These are phyloP conservation scores for Ascochyta pisi DNA, from an alignment of 2,329 filamentous ascomycete species.

Conservation along the genomic window DNA sequence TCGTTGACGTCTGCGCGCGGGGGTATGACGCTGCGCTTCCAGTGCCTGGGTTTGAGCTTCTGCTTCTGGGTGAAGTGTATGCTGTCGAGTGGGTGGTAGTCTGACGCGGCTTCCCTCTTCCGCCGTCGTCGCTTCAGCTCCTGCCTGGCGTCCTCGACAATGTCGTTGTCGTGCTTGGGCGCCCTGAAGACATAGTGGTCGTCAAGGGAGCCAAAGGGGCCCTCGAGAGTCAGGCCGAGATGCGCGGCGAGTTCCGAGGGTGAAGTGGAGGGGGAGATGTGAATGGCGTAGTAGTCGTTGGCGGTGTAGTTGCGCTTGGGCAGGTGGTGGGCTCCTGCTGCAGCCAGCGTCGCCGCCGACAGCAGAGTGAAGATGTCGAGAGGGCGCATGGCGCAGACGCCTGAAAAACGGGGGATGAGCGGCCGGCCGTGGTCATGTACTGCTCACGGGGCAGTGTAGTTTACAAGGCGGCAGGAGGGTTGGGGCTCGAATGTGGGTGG, in stretches of 20 bases:
- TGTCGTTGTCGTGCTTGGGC: slow-evolving; percentile 63
- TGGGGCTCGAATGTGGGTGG: no score
- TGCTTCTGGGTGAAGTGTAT: slow-evolving; percentile 84
- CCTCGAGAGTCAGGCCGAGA: slow-evolving; percentile 81
- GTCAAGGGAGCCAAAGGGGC: slow-evolving; percentile 76
- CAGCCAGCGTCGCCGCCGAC: slow-evolving; percentile 42
- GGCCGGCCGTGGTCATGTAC: slow-evolving; percentile 27
- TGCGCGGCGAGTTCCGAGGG: slow-evolving; percentile 74
- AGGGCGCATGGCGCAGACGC: slow-evolving; percentile 44
- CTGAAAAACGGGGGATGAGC: slow-evolving; percentile 9
- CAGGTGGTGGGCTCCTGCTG: slow-evolving; percentile 45
- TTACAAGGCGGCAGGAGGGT: neutral
- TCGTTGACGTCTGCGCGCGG: slow-evolving; percentile 39
- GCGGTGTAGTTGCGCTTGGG: slow-evolving; percentile 74
- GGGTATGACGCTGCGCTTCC: slow-evolving; percentile 61
- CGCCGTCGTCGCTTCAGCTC: slow-evolving; percentile 65
- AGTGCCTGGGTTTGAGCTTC: slow-evolving; percentile 65
- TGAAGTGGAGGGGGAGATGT: slow-evolving; percentile 71
- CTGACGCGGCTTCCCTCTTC: slow-evolving; percentile 61
- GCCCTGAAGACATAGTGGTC: slow-evolving; percentile 87
- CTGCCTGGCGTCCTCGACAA: slow-evolving; percentile 59
- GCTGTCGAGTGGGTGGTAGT: slow-evolving; percentile 69
- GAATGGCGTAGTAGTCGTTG: slow-evolving; percentile 92
- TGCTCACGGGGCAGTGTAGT: neutral
- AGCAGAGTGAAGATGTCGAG: slow-evolving; percentile 56